phyloP scores from a whole-genome alignment of 2,329 filamentous ascomycete genomes.

The Botrytis tulipae region DNA sequence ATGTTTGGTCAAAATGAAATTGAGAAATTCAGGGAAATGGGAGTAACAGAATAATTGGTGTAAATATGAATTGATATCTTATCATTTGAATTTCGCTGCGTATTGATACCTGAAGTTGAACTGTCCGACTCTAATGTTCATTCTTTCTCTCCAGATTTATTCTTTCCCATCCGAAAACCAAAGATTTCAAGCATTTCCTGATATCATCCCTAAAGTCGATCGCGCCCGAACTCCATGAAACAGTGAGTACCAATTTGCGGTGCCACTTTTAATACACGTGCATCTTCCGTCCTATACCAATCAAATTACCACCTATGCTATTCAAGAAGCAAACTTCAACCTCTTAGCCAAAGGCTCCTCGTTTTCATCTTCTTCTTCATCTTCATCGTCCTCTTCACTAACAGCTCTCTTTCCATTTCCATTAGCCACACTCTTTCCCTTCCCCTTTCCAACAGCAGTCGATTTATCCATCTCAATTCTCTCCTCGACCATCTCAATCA shows the following conservation, averaged over 20 bases:
- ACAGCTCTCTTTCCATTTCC: background rate
- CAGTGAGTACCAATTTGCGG: background rate
- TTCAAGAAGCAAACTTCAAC: conserved; percentile 22
- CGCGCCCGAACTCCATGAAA: conserved; percentile 5
- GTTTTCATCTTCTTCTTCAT: conserved; percentile 24
- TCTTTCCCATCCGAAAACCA: background rate
- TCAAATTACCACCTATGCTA: background rate
- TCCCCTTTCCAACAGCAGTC: conserved; percentile 10
- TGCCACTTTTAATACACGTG: background rate
- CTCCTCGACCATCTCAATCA: conserved; percentile 46
- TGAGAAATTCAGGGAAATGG: background rate
- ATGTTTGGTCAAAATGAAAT: background rate
- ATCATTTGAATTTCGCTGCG: background rate
- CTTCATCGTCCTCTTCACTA: conserved; percentile 21
- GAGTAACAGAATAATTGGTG: background rate
- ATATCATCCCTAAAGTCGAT: conserved; percentile 4
- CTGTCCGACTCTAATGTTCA: background rate
- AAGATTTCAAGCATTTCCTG: background rate
- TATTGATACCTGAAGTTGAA: background rate
- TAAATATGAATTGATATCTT: background rate
- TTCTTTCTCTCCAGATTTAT: background rate
- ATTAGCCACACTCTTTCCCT: background rate
- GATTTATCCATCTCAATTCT: conserved; percentile 21
- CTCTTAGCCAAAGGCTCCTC: conserved; percentile 29
- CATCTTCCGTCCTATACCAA: background rate